Evolutionary conservation across 2,329 filamentous ascomycete species (phyloP), one percentile per base, ranked within the genome.

Genomic region (Purpureocillium takamizusanense): DNA sequence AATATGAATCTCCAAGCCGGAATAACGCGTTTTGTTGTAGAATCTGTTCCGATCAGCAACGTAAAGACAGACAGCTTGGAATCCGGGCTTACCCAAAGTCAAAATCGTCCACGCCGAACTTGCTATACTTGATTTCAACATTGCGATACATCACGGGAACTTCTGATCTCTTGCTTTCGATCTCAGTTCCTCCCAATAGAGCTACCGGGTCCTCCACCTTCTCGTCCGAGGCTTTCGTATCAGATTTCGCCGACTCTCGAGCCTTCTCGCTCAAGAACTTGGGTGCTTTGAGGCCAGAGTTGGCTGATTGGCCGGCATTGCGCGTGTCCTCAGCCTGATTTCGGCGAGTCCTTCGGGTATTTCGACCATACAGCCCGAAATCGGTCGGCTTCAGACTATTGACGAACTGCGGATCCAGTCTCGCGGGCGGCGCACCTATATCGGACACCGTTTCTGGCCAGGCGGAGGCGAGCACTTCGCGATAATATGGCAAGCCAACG

Each of bases 21-120:
- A 95, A 55, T 87, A 95, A 17, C 69, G 72, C 1, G 94, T 97
- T 56, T 86, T 88, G 62, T 98, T 98, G 69, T 94, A 98, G 59
- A 86, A 97, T 41, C 86, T 87, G 46, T 4, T 12, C 8, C 16
- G 14, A 41, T 55, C 18, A 57, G 52, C 31, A n/a, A 35, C 23
- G 10, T n/a, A 7, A 23, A 7, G 25, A 38, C 42, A 34, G n/a
- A 45, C 41, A 18, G n/a, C 15, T 21, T 31, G 10, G 27, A 18
- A 18, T 16, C 18, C 12, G 2, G 23, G 62, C 78, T 52, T 65
- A 86, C 80, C 84, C 83, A 62, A 98, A 98, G 60, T 98, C 92
- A 58, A 98, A 98, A 60, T 98, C 94, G 53, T 97, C 90, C n/a
- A 98, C 88, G 15, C 92, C 92, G 60, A 95, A 98, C 56, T 88